Evolutionary conservation across 306 rosid species (phyloP).

Genomic region (Vicia faba): DNA sequence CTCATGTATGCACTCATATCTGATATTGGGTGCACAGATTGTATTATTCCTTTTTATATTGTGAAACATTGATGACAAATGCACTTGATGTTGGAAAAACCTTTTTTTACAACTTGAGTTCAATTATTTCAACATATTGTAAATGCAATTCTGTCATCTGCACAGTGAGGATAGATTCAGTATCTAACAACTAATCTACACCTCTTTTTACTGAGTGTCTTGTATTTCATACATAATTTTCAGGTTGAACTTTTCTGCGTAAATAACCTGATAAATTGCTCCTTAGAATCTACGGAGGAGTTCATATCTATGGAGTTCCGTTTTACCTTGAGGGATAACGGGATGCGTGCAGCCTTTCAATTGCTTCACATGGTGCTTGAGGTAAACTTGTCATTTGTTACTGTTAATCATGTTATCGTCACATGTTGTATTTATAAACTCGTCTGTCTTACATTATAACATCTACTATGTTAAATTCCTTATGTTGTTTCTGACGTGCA

Average conservation of each 20-base stretch:
- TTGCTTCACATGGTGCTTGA: slow-evolving; percentile 99
- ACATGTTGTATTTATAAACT: slow-evolving; percentile 20
- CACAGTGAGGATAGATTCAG: slow-evolving; percentile 18
- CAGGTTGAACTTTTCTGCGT: slow-evolving; percentile 99
- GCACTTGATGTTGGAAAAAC: slow-evolving; percentile 1
- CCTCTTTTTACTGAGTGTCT: slow-evolving; percentile 32
- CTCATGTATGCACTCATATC: slow-evolving; percentile 12
- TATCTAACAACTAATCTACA: slow-evolving; percentile 24
- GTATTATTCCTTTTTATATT: slow-evolving; percentile 14
- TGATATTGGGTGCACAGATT: slow-evolving; percentile 9
- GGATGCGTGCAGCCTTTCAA: slow-evolving; percentile 99
- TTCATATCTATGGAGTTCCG: slow-evolving; percentile 98
- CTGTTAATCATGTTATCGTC: slow-evolving; percentile 14
- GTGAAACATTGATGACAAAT: slow-evolving; percentile 29
- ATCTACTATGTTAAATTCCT: slow-evolving; percentile 22
- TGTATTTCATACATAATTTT: slow-evolving; percentile 29
- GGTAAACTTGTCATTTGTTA: slow-evolving; percentile 50
- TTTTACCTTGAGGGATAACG: slow-evolving; percentile 90
- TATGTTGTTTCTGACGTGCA: slow-evolving; percentile 55
- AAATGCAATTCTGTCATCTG: background rate
- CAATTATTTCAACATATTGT: slow-evolving; percentile 28
- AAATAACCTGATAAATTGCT: slow-evolving; percentile 93
- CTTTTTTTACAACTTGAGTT: background rate
- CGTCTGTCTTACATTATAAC: slow-evolving; percentile 16
- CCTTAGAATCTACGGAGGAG: slow-evolving; percentile 97